A percentile compares a stretch with the other conserved stretches of the same genome.
phyloP scores from a whole-genome alignment of 192 early-diverging fungal species.

The Backusella circina region DNA sequence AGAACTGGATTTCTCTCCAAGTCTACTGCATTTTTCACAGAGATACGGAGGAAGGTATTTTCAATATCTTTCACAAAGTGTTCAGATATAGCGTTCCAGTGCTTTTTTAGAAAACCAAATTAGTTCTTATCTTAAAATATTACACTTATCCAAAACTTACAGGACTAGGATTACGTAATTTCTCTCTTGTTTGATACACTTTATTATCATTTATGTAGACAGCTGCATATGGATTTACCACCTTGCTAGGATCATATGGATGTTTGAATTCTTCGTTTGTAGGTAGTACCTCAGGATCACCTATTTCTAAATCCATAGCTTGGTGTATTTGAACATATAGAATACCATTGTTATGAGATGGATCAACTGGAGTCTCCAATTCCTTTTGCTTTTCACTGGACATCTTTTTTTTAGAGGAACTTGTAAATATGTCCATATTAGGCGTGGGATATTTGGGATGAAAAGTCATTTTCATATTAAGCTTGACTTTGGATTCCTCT shows the following conservation, averaged over 20 bases:
- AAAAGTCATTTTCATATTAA: slow-evolving; percentile 26
- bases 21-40: slow-evolving; percentile 21
- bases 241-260: slow-evolving; percentile 16
- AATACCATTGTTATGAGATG: slow-evolving; percentile 16
- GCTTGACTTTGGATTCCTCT: slow-evolving; percentile 7
- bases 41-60: slow-evolving; percentile 15
- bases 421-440: slow-evolving; percentile 9
- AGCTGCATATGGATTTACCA: slow-evolving; percentile 24
- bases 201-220: slow-evolving; percentile 29
- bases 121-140: background rate
- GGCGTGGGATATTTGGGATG: slow-evolving; percentile 29
- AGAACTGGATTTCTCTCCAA: slow-evolving; percentile 25
- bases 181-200: slow-evolving; percentile 17
- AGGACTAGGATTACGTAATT: slow-evolving; percentile 23
- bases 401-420: slow-evolving; percentile 4
- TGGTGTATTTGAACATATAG: slow-evolving; percentile 15
- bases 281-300: slow-evolving; percentile 20
- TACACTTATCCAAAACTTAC: slow-evolving; percentile 4
- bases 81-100: slow-evolving; percentile 29
- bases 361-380: background rate
- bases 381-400: background rate
- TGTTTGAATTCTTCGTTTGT: slow-evolving; percentile 21
- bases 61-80: slow-evolving; percentile 26
- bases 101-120: background rate
- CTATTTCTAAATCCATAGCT: slow-evolving; percentile 28